phyloP scores from a whole-genome alignment of 768 basidiomycete species.

The Collybia sordida region DNA sequence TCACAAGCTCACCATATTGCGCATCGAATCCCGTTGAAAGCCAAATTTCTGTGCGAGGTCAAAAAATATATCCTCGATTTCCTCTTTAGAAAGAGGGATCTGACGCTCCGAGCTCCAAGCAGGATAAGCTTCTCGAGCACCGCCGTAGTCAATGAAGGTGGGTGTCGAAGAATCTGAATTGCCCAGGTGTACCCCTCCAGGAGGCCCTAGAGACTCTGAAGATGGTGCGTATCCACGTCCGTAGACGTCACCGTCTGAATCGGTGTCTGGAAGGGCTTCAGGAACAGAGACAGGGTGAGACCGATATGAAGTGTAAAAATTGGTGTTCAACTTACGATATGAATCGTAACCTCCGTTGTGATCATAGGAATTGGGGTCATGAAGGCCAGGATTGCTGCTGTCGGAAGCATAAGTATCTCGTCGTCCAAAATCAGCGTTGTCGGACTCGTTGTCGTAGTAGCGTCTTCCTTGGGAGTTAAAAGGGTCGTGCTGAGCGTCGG shows the following conservation, averaged over 20 bases:
- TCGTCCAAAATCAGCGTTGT: constrained; percentile 61
- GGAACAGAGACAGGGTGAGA: constrained; percentile 19
- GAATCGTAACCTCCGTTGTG: constrained; percentile 59
- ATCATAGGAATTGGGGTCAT: constrained; percentile 69
- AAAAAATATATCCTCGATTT: constrained; percentile 97
- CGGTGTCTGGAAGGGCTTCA: constrained; percentile 77
- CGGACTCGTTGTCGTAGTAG: constrained; percentile 78
- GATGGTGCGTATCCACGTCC: constrained; percentile 71
- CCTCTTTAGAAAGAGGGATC: constrained; percentile 98
- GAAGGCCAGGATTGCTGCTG: constrained; percentile 59
- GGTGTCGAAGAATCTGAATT: constrained; percentile 74
- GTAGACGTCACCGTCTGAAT: constrained; percentile 79
- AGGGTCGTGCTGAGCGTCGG: constrained; percentile 66
- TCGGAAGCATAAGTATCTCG: constrained; percentile 74
- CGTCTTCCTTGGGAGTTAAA: constrained; percentile 50
- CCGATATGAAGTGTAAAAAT: constrained; percentile 13
- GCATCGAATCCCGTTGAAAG: constrained; percentile 93
- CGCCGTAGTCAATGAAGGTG: constrained; percentile 64
- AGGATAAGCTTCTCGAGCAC: constrained; percentile 82
- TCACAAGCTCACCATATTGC: constrained; percentile 74
- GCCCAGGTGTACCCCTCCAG: constrained; percentile 44
- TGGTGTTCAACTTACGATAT: constrained; percentile 45
- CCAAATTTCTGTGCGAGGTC: constrained; percentile 99
- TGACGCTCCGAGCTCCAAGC: constrained; percentile 92
- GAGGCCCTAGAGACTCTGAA: constrained; percentile 70